Evolutionary conservation across 202 grass and related monocot genomes (phyloP), one percentile per base, ranked within the genome.

Genomic region (Eragrostis tef): DNA sequence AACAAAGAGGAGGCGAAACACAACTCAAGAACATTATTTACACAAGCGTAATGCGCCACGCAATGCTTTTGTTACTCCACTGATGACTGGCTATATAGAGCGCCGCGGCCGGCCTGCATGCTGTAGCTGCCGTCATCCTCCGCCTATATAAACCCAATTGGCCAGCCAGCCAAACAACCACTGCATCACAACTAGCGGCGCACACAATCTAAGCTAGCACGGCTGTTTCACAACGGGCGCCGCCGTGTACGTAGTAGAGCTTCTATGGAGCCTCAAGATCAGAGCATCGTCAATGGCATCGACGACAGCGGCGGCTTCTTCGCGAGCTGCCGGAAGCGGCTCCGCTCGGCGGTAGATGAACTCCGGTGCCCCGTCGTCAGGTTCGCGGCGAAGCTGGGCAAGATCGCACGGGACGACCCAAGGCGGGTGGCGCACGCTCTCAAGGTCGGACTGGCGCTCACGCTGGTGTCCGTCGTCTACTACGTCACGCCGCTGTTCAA

Each of bases 401-500:
- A 41, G 56, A 80, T 84, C 57, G 88, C 53, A 0, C 6, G 56
- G 3, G 95, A 98, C 59, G 95, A 98, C 67, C 92, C 88, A 0
- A 70, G 95, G 79, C 54, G 95, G 8, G 88, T 98, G 51, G 64
- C 73, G 49, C 95, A 98, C 62, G 87, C 92, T 31, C 20, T 93
- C 57, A 98, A 98, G 70, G 95, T 98, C 1, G 95, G 95, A 13
- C 60, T 98, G 66, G 84, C 95, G 11, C 95, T 98, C 60, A 98
- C 90, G 4, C 71, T 94, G 4, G 83, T 98, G 27, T 98, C 92
- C 50, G 39, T 82, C 68, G 73, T 93, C 77, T 98, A 98, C 86
- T 98, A 93, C 42, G 88, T 94, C 39, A 83, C 88, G 2, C 92
- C 95, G 17, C 83, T 98, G 0, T 94, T 84, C 84, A 78, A 85